Conservation (phyloP, 1,284 basidiomycete species). For the Xerocomus minutiporus region DNA sequence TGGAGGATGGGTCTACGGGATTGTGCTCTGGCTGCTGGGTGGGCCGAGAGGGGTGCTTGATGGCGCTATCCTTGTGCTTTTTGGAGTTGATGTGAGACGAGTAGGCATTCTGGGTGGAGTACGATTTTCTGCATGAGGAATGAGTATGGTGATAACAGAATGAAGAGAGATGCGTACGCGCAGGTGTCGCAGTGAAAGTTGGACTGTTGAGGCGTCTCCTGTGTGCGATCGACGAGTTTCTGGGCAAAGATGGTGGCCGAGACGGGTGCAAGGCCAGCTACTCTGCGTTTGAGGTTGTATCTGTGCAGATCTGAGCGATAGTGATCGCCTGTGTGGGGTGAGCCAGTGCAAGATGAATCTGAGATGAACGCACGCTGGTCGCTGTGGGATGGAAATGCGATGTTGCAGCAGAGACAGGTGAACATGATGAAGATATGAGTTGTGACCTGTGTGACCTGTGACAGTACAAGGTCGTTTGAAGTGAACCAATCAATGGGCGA, state of each 20-base stretch:
- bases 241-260: constrained; percentile 78
- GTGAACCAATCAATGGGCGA: constrained; percentile 50
- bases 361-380: constrained; percentile 69
- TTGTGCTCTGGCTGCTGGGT: constrained; percentile 39
- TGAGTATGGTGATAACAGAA: background rate
- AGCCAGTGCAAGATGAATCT: background rate
- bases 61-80: constrained; percentile 83
- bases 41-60: constrained; percentile 41
- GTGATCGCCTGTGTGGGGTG: constrained; percentile 59
- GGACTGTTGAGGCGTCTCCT: constrained; percentile 61
- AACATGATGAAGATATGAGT: constrained; percentile 24
- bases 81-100: constrained; percentile 84
- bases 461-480: constrained; percentile 23
- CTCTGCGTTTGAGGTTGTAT: constrained; percentile 98
- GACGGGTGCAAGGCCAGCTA: constrained; percentile 88
- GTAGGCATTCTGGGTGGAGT: constrained; percentile 88
- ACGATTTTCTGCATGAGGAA: constrained; percentile 67
- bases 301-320: constrained; percentile 94
- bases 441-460: constrained; percentile 6
- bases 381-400: constrained; percentile 78
- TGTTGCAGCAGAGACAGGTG: constrained; percentile 90
- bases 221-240: constrained; percentile 80
- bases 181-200: constrained; percentile 75
- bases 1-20: constrained; percentile 63
- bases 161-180: constrained; percentile 48